Conservation (phyloP, 345 rosid genomes). For the Hypericum perforatum region DNA sequence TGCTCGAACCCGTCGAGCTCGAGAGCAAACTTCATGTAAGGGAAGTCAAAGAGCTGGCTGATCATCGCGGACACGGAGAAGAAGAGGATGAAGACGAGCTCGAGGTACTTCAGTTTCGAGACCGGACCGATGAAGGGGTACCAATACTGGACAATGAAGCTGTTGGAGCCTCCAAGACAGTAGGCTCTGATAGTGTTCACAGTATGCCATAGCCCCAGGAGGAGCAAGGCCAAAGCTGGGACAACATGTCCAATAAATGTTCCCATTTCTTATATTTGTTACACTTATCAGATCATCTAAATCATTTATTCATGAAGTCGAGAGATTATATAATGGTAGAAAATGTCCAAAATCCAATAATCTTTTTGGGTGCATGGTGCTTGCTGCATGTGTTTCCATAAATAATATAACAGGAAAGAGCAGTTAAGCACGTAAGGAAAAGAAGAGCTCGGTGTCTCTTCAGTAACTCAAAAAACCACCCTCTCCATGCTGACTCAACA, state of each 20-base stretch:
- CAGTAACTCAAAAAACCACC: neutral
- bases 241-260: conserved; percentile 62
- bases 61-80: conserved; percentile 55
- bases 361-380: conserved; percentile 40
- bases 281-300: conserved; percentile 3
- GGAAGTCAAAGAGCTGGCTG: conserved; percentile 50
- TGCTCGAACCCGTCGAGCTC: conserved; percentile 68
- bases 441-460: neutral
- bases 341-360: conserved; percentile 8
- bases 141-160: conserved; percentile 45
- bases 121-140: conserved; percentile 35
- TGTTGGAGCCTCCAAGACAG: conserved; percentile 42
- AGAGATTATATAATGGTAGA: neutral
- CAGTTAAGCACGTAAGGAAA: conserved; percentile 4
- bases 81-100: conserved; percentile 39
- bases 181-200: conserved; percentile 50
- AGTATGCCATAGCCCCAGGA: conserved; percentile 82
- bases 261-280: conserved; percentile 35
- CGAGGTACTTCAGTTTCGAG: conserved; percentile 39
- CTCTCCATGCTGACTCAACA: neutral
- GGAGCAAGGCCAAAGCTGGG: conserved; percentile 55
- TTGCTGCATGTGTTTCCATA: conserved; percentile 54
- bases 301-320: conserved; percentile 23
- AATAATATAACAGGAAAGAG: conserved; percentile 18
- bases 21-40: conserved; percentile 35